Conservation (phyloP, 225 moss, liverwort and hornwort genomes). For the Neckera pumila region DNA sequence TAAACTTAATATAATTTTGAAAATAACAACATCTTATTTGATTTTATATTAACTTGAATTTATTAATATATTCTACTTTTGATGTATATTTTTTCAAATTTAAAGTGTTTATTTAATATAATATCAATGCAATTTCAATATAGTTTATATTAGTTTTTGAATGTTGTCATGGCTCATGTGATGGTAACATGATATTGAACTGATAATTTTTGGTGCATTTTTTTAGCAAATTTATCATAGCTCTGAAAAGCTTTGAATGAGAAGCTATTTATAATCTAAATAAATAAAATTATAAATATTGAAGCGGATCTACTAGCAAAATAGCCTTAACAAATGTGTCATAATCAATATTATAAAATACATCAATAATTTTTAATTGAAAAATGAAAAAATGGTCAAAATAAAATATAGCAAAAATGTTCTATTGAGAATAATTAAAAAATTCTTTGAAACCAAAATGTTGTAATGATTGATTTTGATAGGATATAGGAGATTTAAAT, state of each 20-base stretch:
- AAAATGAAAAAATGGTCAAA: background rate
- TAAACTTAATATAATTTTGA: background rate
- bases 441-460: background rate
- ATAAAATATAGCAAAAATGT: background rate
- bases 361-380: background rate
- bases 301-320: no score
- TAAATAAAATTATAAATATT: background rate
- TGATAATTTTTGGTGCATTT: background rate
- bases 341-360: background rate
- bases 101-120: background rate
- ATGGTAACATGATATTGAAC: background rate
- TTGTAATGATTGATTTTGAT: rapidly evolving
- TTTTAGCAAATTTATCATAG: background rate
- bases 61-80: background rate
- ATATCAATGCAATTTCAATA: background rate
- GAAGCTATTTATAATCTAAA: background rate
- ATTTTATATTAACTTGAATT: background rate
- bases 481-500: background rate
- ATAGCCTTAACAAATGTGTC: rapidly evolving
- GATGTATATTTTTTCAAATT: background rate
- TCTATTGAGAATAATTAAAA: background rate
- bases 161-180: rapidly evolving
- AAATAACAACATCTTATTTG: background rate
- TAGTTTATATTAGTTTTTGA: no score
- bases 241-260: background rate